Evolutionary conservation across 208 protist species (phyloP).

Genomic region (Wallacemonas rigidus): DNA sequence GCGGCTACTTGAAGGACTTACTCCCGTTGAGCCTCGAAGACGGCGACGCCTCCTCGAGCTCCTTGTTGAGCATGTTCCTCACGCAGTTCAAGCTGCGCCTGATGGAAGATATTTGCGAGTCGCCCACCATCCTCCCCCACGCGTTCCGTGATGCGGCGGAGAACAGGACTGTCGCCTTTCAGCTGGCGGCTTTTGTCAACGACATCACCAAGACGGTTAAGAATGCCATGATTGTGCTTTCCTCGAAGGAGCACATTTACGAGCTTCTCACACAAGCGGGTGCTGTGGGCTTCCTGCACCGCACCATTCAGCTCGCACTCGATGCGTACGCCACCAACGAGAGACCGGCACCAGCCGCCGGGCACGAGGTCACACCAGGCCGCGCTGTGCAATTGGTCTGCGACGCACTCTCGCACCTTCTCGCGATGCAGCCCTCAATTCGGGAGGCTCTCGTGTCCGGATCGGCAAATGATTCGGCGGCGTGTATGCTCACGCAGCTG

Average conservation of each 20-base stretch:
- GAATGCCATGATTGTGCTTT: constrained; percentile 48
- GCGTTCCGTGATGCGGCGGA: constrained; percentile 32
- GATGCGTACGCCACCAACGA: background rate
- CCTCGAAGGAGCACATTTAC: constrained; percentile 57
- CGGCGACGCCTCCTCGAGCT: constrained; percentile 49
- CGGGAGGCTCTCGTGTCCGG: constrained; percentile 27
- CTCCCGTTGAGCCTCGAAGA: constrained; percentile 79
- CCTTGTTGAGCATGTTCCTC: constrained; percentile 59
- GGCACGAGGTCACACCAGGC: constrained; percentile 15
- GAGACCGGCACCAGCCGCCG: too few relatives aligned
- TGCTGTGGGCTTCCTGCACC: constrained; percentile 43
- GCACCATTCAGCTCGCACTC: constrained; percentile 24
- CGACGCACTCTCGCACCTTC: constrained; percentile 36
- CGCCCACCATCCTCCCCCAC: constrained; percentile 34
- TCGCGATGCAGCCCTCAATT: constrained; percentile 28
- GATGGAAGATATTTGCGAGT: constrained; percentile 59
- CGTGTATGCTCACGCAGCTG: constrained; percentile 43
- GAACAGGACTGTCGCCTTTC: constrained; percentile 33
- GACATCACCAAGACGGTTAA: constrained; percentile 74
- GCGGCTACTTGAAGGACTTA: constrained; percentile 66
- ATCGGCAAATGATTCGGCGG: constrained; percentile 1
- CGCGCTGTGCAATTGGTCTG: constrained; percentile 42
- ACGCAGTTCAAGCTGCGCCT: constrained; percentile 58
- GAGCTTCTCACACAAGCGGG: constrained; percentile 40
- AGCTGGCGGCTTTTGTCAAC: constrained; percentile 60